Percentiles rank a stretch among this genome's conserved stretches.
Conservation (phyloP, 768 basidiomycete genomes). For the Boletus reticulatus region DNA sequence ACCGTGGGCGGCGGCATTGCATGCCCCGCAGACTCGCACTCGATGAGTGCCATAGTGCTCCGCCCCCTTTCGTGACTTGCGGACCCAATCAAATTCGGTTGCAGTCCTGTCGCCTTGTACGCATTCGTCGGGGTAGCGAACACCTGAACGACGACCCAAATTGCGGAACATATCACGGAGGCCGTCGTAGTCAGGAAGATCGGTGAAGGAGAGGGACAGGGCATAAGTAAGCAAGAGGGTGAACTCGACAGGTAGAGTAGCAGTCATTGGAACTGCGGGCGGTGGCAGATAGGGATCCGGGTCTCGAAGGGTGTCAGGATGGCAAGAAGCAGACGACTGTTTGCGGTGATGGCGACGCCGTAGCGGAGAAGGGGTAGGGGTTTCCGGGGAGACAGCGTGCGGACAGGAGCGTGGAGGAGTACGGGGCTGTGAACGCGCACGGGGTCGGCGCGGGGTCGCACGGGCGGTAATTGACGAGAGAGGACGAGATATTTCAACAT, state of each 20-base stretch:
- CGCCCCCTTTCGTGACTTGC: slow-evolving; percentile 31
- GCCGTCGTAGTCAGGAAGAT: slow-evolving; percentile 86
- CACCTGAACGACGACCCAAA: slow-evolving; percentile 50
- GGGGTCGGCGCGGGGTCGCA: slow-evolving; percentile 11
- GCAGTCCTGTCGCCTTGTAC: slow-evolving; percentile 14
- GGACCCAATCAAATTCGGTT: slow-evolving; percentile 46
- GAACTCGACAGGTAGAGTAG: slow-evolving; percentile 78
- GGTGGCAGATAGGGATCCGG: slow-evolving; percentile 6
- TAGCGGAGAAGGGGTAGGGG: slow-evolving; percentile 19
- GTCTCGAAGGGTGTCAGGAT: slow-evolving; percentile 14
- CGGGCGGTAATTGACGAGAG: slow-evolving; percentile 3
- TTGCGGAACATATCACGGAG: slow-evolving; percentile 70
- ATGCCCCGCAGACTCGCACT: slow-evolving; percentile 34
- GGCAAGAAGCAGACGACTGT: slow-evolving; percentile 18
- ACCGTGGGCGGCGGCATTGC: slow-evolving; percentile 29
- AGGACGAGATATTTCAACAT: slow-evolving; percentile 16
- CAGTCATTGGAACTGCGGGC: slow-evolving; percentile 55
- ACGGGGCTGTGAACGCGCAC: slow-evolving; percentile 19
- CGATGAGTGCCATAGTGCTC: slow-evolving; percentile 24
- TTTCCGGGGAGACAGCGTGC: slow-evolving; percentile 8
- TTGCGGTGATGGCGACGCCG: slow-evolving; percentile 16
- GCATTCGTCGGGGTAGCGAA: slow-evolving; percentile 35
- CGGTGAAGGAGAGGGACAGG: slow-evolving; percentile 80
- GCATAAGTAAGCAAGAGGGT: slow-evolving; percentile 77
- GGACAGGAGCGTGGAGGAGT: slow-evolving; percentile 14